Conservation (phyloP, 192 early-diverging fungal genomes). For the Coemansia sp. region DNA sequence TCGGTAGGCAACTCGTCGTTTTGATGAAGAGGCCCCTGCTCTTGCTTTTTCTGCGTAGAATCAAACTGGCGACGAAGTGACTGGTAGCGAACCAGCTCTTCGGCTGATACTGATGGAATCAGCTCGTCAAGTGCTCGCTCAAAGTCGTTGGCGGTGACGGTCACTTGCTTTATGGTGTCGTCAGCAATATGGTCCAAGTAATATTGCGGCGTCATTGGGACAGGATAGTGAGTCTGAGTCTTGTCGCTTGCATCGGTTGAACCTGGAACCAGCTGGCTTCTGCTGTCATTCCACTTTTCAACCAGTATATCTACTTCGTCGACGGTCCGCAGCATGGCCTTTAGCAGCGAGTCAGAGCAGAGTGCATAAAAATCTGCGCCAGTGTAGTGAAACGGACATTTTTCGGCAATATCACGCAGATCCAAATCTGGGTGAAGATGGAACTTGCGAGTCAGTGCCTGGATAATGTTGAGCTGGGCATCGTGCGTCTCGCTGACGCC, state of each 20-base stretch:
- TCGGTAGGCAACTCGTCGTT: not conserved
- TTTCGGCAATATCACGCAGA: slow-evolving; percentile 71
- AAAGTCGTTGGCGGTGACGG: slow-evolving; percentile 84
- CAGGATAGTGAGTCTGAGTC: slow-evolving; percentile 37
- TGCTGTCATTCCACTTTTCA: slow-evolving; percentile 33
- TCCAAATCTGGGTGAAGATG: slow-evolving; percentile 77
- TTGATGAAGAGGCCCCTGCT: not conserved
- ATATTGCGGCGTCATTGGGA: slow-evolving; percentile 82
- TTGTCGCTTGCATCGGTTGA: slow-evolving; percentile 11
- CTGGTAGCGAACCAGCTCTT: slow-evolving; percentile 86
- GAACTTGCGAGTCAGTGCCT: slow-evolving; percentile 96
- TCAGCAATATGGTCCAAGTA: slow-evolving; percentile 82
- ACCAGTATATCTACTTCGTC: slow-evolving; percentile 63
- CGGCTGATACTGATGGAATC: slow-evolving; percentile 82
- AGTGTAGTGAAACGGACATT: slow-evolving; percentile 90
- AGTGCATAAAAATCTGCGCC: slow-evolving; percentile 99
- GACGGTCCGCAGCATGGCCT: slow-evolving; percentile 91
- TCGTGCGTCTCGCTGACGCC: slow-evolving; percentile 92
- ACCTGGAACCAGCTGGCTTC: slow-evolving; percentile 24
- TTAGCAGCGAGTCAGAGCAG: slow-evolving; percentile 95
- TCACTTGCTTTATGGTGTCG: slow-evolving; percentile 71
- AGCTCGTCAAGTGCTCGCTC: slow-evolving; percentile 77
- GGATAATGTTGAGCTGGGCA: slow-evolving; percentile 81
- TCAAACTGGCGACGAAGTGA: slow-evolving; percentile 83
- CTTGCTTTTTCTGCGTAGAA: slow-evolving; percentile 26